Conservation (phyloP, 345 rosid genomes). For the Firmiana major region DNA sequence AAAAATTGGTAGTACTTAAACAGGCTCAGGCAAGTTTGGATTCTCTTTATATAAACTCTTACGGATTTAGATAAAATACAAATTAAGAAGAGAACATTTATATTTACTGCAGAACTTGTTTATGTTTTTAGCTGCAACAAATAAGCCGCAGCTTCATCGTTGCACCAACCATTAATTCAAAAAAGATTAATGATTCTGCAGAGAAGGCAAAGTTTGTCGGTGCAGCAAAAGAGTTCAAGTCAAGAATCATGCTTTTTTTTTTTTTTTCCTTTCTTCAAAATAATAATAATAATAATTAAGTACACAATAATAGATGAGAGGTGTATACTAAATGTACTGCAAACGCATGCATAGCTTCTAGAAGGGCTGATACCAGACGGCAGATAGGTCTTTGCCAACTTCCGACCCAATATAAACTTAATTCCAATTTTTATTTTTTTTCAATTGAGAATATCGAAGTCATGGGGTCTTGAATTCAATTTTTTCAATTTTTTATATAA, state of each 20-base stretch:
- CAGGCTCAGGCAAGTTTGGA: no score
- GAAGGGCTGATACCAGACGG: background rate
- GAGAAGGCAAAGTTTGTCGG: background rate
- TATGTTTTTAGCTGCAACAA: background rate
- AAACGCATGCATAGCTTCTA: background rate
- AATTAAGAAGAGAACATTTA: no score
- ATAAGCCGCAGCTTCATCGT: no score
- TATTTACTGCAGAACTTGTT: no score
- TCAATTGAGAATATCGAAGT: no score
- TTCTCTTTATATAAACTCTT: no score
- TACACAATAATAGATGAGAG: background rate
- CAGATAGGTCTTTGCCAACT: background rate
- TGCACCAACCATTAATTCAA: slow-evolving; percentile 2
- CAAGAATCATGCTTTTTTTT: no score
- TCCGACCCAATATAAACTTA: background rate
- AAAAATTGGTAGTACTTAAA: no score
- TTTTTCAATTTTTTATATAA: no score
- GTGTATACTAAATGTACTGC: background rate
- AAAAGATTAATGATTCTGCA: background rate
- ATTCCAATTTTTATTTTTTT: background rate
- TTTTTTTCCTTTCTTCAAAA: no score
- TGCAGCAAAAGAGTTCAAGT: background rate
- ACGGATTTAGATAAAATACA: no score
- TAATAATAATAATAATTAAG: background rate
- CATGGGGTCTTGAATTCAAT: no score